Evolutionary conservation across 2,329 filamentous ascomycete genomes (phyloP).

Genomic region (Ophiosphaerella herpotricha): DNA sequence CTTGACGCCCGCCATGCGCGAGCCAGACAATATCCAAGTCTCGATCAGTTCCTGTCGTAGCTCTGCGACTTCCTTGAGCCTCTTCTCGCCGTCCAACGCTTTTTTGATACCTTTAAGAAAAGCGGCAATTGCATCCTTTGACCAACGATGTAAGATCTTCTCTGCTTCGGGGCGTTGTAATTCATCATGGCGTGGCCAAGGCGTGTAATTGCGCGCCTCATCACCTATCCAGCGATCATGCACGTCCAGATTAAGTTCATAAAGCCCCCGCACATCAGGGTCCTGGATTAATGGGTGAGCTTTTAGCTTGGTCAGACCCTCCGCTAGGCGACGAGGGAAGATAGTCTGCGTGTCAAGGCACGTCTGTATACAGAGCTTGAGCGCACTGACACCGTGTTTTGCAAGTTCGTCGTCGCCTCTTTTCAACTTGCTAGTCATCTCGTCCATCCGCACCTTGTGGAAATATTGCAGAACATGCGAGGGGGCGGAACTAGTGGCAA

Average conservation of each 20-base stretch:
- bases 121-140: constrained; percentile 42
- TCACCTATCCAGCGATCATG: constrained; percentile 80
- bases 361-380: constrained; percentile 77
- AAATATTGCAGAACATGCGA: constrained; percentile 81
- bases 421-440: constrained; percentile 68
- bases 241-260: constrained; percentile 76
- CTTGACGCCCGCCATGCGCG: constrained; percentile 68
- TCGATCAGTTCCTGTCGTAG: constrained; percentile 72
- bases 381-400: constrained; percentile 63
- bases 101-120: constrained; percentile 64
- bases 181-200: constrained; percentile 84
- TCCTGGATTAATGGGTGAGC: constrained; percentile 74
- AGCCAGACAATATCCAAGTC: constrained; percentile 74
- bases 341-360: constrained; percentile 77
- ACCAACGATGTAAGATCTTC: constrained; percentile 48
- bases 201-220: constrained; percentile 82
- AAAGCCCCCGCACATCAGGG: constrained; percentile 64
- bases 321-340: constrained; percentile 72
- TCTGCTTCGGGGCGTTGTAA: constrained; percentile 49
- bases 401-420: constrained; percentile 50
- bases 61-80: constrained; percentile 71
- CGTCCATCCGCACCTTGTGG: constrained; percentile 70
- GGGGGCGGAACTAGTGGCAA: constrained; percentile 78
- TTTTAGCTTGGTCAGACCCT: constrained; percentile 72
- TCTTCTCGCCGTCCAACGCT: constrained; percentile 62